These are phyloP conservation scores for Helichrysum umbraculigerum DNA, from an alignment of 129 eudicot species.

Conservation along the genomic window DNA sequence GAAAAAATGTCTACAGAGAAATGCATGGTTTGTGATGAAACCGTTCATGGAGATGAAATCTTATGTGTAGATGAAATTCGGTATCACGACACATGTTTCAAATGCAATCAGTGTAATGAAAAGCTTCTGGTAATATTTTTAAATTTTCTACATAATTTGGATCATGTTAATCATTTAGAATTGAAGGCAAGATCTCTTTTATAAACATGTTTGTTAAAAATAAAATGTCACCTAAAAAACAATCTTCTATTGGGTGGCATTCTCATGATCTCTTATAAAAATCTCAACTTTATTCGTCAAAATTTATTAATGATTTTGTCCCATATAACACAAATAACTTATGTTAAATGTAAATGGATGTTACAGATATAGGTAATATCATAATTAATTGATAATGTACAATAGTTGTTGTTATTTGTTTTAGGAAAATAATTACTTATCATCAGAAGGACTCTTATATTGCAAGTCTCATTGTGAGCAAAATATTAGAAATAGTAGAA, in stretches of 20 bases:
- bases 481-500: conserved; percentile 49
- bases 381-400: not conserved
- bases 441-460: conserved; percentile 56
- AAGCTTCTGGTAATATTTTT: conserved; percentile 15
- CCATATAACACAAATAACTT: not conserved
- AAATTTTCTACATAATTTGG: not conserved
- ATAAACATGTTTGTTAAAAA: not conserved
- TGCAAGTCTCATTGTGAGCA: conserved; percentile 87
- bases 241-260: no score
- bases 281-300: not conserved
- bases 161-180: not conserved
- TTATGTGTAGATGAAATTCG: conserved; percentile 18
- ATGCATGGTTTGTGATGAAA: conserved; percentile 30
- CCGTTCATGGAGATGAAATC: conserved; percentile 10
- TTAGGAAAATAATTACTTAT: conserved; percentile 55
- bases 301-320: not conserved
- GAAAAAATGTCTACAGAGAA: conserved; percentile 28
- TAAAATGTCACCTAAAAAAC: no score
- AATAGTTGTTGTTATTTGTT: not conserved
- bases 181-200: no score
- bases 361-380: not conserved
- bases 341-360: not conserved
- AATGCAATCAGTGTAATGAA: conserved; percentile 34
- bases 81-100: conserved; percentile 28
- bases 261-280: not conserved